Evolutionary conservation across 192 early-diverging fungal genomes (phyloP), one percentile per base, ranked within the genome.

Genomic region (Rhizophagus clarus): DNA sequence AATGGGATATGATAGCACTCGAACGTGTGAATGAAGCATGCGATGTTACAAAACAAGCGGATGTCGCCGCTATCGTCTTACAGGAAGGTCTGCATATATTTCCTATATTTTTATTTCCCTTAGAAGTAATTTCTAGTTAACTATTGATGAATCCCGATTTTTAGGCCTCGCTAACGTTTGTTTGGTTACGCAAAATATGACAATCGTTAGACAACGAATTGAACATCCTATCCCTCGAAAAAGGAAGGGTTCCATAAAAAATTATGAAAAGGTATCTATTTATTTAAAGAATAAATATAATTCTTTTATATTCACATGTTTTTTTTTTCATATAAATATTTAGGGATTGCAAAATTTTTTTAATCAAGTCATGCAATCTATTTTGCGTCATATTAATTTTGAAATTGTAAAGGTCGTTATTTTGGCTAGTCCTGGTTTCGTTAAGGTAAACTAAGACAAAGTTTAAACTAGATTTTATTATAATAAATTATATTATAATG

Each of bases 351-450:
- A 82, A 81, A 87, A 92, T 62, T 99, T 99, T 84, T 99, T 92
- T 84, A 96, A 97, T 24, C 96, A 98, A 79, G 88, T 97, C 3
- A 94, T 92, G 82, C 92, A 96, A 82, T 94, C 91, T 1, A 94
- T 99, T 71, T 83, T 95, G 77, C 89, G 92, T 60, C 94, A 96
- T 82, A 84, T 99, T 22, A 92, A 98, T 83, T 97, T 99, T 88
- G 89, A 91, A 61, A 87, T 99, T 64, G 91, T 98, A 82, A 99
- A 98, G 81, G 97, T 94, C n/a, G 87, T 98, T 15, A 96, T 99
- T 69, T 82, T 99, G 22, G 97, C 95, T 49, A 98, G 97, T 82
- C 98, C 98, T 34, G 98, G 97, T 45, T 99, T 98, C 90, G 91
- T 94, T 22, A 93, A 91, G 90, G 92, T 94, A 84, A 60, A 82